Conservation (phyloP, 73 alveolate genomes). For the Paramecium caudatum region DNA sequence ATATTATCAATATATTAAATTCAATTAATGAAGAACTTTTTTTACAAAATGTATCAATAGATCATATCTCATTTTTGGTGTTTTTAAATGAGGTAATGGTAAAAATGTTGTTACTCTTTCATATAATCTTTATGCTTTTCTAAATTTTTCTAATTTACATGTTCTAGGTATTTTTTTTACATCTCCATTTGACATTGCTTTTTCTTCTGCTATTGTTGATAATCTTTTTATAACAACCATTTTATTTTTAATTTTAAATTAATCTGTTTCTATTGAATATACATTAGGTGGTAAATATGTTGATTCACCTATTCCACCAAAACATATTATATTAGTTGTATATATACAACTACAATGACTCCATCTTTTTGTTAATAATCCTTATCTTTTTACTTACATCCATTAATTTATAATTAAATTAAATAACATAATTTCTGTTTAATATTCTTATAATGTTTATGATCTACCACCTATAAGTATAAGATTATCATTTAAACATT, state of each 20-base stretch:
- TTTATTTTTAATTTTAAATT: neutral
- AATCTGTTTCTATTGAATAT: constrained; percentile 49
- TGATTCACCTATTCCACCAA: constrained; percentile 55
- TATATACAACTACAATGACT: constrained; percentile 56
- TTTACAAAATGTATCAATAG: neutral
- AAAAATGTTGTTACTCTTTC: constrained; percentile 22
- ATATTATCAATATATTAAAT: neutral
- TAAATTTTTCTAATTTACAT: constrained; percentile 35
- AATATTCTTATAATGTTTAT: neutral
- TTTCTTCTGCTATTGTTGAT: neutral
- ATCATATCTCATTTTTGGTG: constrained; percentile 65
- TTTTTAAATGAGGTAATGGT: constrained; percentile 24
- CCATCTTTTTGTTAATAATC: constrained; percentile 57
- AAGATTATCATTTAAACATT: constrained; percentile 32
- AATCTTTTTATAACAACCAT: constrained; percentile 26
- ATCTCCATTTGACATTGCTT: neutral
- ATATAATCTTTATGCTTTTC: constrained; percentile 21
- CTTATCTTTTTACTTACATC: constrained; percentile 6
- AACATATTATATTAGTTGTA: constrained; percentile 1
- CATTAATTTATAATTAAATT: neutral
- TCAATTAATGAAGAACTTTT: neutral
- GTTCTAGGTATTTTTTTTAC: neutral
- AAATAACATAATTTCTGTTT: neutral
- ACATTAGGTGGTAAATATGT: constrained; percentile 45
- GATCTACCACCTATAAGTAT: constrained; percentile 58